Conservation (phyloP, 2,329 filamentous ascomycete genomes). For the Diplodia scrobiculata region DNA sequence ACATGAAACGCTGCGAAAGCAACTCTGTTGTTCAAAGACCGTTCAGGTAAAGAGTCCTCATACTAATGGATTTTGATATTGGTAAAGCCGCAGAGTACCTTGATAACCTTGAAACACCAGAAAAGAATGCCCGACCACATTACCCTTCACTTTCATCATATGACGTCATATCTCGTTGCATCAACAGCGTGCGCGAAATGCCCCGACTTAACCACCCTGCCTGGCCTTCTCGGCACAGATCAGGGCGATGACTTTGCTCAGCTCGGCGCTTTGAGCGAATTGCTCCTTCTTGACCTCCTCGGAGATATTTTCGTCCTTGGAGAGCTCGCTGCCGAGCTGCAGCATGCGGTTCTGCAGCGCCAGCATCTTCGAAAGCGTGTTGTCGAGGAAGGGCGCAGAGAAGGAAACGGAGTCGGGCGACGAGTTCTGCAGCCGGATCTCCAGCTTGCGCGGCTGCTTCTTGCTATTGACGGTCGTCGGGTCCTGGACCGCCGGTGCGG, state of each 20-base stretch:
- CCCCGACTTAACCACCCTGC: slow-evolving; percentile 44
- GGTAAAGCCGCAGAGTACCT: background rate
- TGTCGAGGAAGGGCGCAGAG: slow-evolving; percentile 57
- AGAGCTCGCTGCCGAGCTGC: slow-evolving; percentile 51
- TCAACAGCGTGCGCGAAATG: background rate
- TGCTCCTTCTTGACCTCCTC: slow-evolving; percentile 55
- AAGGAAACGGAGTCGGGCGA: slow-evolving; percentile 49
- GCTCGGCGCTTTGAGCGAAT: slow-evolving; percentile 53
- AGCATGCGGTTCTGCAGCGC: slow-evolving; percentile 55
- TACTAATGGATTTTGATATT: background rate
- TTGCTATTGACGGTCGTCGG: slow-evolving; percentile 38
- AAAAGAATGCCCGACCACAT: background rate
- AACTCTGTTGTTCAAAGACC: background rate
- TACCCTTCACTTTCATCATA: background rate
- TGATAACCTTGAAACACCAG: slow-evolving; percentile 3
- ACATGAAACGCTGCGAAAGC: background rate
- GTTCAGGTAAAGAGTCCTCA: background rate
- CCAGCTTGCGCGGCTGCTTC: slow-evolving; percentile 53
- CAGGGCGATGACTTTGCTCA: slow-evolving; percentile 54
- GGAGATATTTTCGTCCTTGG: slow-evolving; percentile 39
- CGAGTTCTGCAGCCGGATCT: slow-evolving; percentile 51
- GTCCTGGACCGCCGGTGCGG: slow-evolving; percentile 34
- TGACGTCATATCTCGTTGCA: background rate
- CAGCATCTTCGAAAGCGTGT: slow-evolving; percentile 55
- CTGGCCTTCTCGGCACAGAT: slow-evolving; percentile 58